A percentile compares a stretch with the other conserved stretches of the same genome.
Conservation (phyloP, 352 stramenopile species). For the Globisporangium okanoganense region DNA sequence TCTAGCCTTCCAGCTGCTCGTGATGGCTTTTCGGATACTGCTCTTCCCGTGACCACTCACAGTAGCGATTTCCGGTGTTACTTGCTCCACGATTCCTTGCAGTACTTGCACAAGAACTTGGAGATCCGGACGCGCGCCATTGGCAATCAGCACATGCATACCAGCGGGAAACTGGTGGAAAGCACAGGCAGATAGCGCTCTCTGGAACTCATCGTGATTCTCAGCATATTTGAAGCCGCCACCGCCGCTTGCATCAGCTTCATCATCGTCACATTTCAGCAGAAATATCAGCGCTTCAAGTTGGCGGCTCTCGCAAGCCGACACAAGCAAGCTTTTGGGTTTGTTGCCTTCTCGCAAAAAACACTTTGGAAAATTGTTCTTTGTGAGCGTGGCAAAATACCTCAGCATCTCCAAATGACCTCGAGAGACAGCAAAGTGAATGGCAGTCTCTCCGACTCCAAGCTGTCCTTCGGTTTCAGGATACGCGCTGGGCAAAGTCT, state of each 20-base stretch:
- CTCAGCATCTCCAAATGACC: conserved; percentile 40
- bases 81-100: conserved; percentile 21
- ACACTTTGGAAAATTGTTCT: conserved; percentile 40
- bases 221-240: conserved; percentile 36
- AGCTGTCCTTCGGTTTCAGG: background rate
- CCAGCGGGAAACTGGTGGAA: conserved; percentile 35
- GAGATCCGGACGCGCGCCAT: conserved; percentile 30
- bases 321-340: conserved; percentile 40
- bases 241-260: conserved; percentile 13
- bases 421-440: conserved; percentile 47
- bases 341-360: conserved; percentile 37
- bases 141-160: conserved; percentile 30
- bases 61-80: background rate
- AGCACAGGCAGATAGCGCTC: conserved; percentile 31
- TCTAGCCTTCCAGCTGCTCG: background rate
- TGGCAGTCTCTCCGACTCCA: conserved; percentile 29
- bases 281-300: conserved; percentile 35
- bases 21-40: background rate
- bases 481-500: background rate
- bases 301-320: conserved; percentile 33
- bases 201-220: conserved; percentile 40
- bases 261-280: conserved; percentile 12
- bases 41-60: background rate
- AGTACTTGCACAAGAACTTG: conserved; percentile 29
- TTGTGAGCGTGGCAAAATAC: conserved; percentile 35